Percentiles rank a stretch among this genome's conserved stretches.
Conservation (phyloP, 2,329 filamentous ascomycete genomes). For the Talaromyces funiculosus region DNA sequence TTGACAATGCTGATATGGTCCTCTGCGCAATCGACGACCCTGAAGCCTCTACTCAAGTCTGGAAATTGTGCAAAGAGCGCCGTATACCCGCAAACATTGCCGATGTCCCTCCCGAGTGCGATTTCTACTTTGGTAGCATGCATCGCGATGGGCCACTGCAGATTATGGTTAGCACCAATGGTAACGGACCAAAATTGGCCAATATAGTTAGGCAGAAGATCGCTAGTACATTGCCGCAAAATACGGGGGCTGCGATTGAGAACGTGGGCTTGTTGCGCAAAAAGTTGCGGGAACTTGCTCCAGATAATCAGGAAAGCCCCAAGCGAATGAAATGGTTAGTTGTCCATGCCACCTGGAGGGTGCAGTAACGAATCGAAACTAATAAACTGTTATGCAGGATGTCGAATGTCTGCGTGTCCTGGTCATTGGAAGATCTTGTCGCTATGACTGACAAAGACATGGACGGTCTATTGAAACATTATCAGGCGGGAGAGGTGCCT, state of each 20-base stretch:
- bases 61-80: constrained; percentile 83
- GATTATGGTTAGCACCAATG: constrained; percentile 98
- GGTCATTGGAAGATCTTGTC: constrained; percentile 78
- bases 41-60: constrained; percentile 80
- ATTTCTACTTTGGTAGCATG: constrained; percentile 97
- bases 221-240: constrained; percentile 65
- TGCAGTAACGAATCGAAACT: not conserved
- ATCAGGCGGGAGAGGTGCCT: constrained; percentile 43
- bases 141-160: constrained; percentile 93
- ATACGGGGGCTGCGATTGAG: constrained; percentile 79
- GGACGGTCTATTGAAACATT: constrained; percentile 73
- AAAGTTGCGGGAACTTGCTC: constrained; percentile 72
- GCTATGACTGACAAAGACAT: constrained; percentile 78
- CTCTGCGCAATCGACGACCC: constrained; percentile 91
- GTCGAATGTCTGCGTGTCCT: constrained; percentile 82
- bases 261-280: constrained; percentile 74
- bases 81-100: constrained; percentile 90
- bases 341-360: not conserved
- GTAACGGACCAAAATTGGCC: constrained; percentile 86
- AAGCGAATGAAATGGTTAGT: constrained; percentile 82
- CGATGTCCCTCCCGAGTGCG: constrained; percentile 92
- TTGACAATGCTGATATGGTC: constrained; percentile 79
- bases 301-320: constrained; percentile 64
- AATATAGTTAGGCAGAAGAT: constrained; percentile 81
- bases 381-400: constrained; percentile 58